phyloP scores from a whole-genome alignment of 1,139 yeast species.

The Groenewaldozyma auringiensis region DNA sequence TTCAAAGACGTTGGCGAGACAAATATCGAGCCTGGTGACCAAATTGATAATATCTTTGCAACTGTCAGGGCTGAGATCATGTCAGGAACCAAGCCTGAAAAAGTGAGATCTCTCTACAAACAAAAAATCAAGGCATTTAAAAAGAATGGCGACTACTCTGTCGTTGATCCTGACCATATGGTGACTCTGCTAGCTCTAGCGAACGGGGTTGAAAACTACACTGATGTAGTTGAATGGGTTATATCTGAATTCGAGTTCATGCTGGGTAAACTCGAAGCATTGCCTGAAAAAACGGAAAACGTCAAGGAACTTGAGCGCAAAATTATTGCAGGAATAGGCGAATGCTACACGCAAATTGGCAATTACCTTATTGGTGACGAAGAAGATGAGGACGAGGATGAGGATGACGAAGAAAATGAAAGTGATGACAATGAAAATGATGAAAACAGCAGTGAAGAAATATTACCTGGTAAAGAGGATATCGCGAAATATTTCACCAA shows the following conservation, averaged over 20 bases:
- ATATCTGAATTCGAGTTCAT: background rate
- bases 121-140: too few species aligned
- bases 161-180: background rate
- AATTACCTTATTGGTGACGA: background rate
- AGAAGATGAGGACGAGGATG: constrained; percentile 25
- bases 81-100: background rate
- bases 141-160: background rate
- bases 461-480: constrained; percentile 34
- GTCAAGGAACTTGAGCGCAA: constrained; percentile 17
- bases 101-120: background rate
- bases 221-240: background rate
- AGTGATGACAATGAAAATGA: constrained; percentile 42
- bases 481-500: constrained; percentile 40
- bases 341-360: background rate
- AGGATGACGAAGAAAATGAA: constrained; percentile 37
- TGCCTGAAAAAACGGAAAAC: background rate
- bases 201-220: background rate
- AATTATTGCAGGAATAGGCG: background rate
- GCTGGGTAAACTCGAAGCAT: background rate
- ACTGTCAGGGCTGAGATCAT: background rate
- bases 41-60: background rate
- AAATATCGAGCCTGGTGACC: constrained; percentile 5
- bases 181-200: background rate
- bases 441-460: constrained; percentile 32
- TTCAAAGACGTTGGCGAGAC: constrained; percentile 13